Base-by-base conservation (phyloP, 345 rosid species). In the Geranium rotundifolium region DNA sequence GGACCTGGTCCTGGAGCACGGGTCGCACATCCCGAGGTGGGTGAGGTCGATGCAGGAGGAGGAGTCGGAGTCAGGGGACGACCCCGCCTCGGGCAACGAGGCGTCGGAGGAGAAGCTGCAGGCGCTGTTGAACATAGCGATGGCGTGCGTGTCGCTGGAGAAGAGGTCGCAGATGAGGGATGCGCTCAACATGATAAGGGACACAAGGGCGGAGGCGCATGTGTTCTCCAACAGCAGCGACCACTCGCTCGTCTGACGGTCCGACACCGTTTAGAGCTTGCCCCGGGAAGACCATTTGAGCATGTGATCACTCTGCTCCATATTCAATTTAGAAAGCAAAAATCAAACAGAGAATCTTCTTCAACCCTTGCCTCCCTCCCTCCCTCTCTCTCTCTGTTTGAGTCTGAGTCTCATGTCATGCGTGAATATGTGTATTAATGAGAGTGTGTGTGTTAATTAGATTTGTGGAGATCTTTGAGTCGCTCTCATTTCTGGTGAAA, bases 181-280 rank as follows among this genome's bases (percentile, higher is more conserved):
- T 58, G 91, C 84, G 37, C 63, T 84, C 68, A 93, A 86, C 87
- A 86, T 93, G 97, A 83, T 93, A 31, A 76, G 95, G 71, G 95
- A 93, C 61, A 71, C 93, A 5, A 87, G 99, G 63, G 91, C 90
- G 0, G 99, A 90, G 73, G 91, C 84, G 30, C 99, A 84, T 29
- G 67, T 83, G 56, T 90, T 95, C 1, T 93, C 41, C 41, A 34
- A 34, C 41, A 82, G 97, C 19, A 93, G 99, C 29, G 99, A 93
- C 64, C 97, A 90, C 71, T 93, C 99, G 0, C 99, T 95, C 0
- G 97, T 97, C 41, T 66, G 99, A 69, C 90, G 99, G 99, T 93
- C 99, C 0, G 99, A 93, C 63, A 93, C 99, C 0, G 86, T 93
- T 30, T 96, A 84, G 75, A 84, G 97, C 82, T 82, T 93, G 80